Percentiles rank a stretch among this genome's conserved stretches.
Conservation (phyloP, 257 asterid genomes). For the Verbascum thapsus region DNA sequence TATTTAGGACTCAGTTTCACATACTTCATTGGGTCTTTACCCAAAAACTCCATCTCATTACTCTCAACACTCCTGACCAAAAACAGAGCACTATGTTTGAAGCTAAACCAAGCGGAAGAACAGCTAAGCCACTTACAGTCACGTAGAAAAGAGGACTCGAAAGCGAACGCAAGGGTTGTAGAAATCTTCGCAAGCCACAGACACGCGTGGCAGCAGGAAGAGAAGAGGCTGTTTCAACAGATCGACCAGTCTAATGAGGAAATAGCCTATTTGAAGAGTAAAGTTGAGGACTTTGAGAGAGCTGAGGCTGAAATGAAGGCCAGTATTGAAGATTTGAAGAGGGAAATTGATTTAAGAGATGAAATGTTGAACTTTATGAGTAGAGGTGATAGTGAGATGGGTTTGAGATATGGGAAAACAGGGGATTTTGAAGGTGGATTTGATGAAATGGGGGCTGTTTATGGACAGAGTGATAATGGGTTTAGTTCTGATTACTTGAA, state of each 20-base stretch:
- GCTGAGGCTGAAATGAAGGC: conserved; percentile 48
- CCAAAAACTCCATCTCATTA: conserved; percentile 55
- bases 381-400: conserved; percentile 40
- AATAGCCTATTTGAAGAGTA: conserved; percentile 55
- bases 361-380: conserved; percentile 52
- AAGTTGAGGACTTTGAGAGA: conserved; percentile 48
- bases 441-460: no score
- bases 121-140: conserved; percentile 70
- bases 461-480: no score
- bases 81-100: conserved; percentile 59
- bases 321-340: conserved; percentile 44
- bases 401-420: no score
- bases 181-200: conserved; percentile 97
- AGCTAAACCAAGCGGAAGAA: conserved; percentile 78
- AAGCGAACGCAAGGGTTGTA: conserved; percentile 95
- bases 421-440: no score
- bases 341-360: conserved; percentile 53
- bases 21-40: conserved; percentile 65
- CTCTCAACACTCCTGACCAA: conserved; percentile 51
- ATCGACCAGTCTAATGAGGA: conserved; percentile 79
- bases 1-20: conserved; percentile 82
- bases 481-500: no score
- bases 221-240: conserved; percentile 80
- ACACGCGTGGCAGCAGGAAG: conserved; percentile 96
- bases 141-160: conserved; percentile 90